Conservation (phyloP, 2,329 filamentous ascomycete species). For the Ophiostoma tasmaniense region DNA sequence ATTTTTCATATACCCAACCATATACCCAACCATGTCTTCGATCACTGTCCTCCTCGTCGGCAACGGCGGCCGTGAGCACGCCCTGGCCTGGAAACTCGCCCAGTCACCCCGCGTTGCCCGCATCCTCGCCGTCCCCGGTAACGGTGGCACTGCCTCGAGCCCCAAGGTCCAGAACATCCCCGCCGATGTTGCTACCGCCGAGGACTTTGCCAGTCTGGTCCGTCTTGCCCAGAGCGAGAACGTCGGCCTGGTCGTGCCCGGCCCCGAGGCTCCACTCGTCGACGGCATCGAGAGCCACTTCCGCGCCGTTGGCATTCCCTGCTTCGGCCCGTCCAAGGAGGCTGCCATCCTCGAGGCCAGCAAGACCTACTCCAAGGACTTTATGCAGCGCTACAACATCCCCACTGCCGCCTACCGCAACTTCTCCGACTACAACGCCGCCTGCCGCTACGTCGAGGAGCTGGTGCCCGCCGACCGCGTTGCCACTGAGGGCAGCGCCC, state of each 20-base stretch:
- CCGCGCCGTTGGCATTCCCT: constrained; percentile 60
- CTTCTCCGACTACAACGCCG: constrained; percentile 68
- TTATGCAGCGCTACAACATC: constrained; percentile 86
- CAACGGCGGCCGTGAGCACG: constrained; percentile 90
- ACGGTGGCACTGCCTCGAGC: constrained; percentile 71
- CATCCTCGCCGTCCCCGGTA: constrained; percentile 67
- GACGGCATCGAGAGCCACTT: constrained; percentile 84
- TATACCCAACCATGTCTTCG: constrained; percentile 14
- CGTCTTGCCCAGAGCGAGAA: constrained; percentile 62
- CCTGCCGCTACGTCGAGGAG: constrained; percentile 58
- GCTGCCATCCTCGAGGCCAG: constrained; percentile 90
- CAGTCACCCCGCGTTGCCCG: constrained; percentile 71
- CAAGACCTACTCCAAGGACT: constrained; percentile 96
- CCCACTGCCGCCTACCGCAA: constrained; percentile 88
- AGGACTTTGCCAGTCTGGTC: constrained; percentile 72
- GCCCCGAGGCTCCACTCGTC: constrained; percentile 88
- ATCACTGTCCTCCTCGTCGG: constrained; percentile 67
- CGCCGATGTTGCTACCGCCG: constrained; percentile 50
- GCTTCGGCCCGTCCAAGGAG: constrained; percentile 76
- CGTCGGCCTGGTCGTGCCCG: constrained; percentile 78
- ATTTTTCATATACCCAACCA: not conserved
- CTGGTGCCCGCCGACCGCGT: constrained; percentile 16
- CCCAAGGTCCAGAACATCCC: constrained; percentile 64
- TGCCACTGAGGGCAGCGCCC: constrained; percentile 43
- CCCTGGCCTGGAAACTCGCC: constrained; percentile 85